phyloP scores from a whole-genome alignment of 306 rosid genomes.

The Astragalus membranaceus region DNA sequence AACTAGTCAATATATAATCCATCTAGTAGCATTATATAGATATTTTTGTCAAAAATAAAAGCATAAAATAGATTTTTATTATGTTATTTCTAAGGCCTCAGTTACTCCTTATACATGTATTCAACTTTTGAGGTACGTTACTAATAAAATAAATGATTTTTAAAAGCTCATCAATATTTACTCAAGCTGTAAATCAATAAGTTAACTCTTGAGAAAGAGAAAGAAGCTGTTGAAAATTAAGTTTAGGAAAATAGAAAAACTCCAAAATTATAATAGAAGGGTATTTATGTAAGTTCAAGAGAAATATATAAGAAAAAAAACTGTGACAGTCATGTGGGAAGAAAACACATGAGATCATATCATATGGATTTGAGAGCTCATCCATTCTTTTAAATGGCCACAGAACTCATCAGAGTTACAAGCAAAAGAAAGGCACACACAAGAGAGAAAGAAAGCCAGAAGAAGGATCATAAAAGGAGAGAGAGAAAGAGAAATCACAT shows the following conservation, averaged over 20 bases:
- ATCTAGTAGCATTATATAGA: background rate
- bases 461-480: background rate
- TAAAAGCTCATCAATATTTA: background rate
- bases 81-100: too few relatives aligned
- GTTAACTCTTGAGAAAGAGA: background rate
- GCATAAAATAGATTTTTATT: too few relatives aligned
- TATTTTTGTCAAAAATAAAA: too few relatives aligned
- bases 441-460: background rate
- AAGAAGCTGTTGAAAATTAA: background rate
- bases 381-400: conserved; percentile 47
- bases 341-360: conserved; percentile 64
- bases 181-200: background rate
- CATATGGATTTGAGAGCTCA: conserved; percentile 66
- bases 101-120: too few relatives aligned
- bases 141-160: background rate
- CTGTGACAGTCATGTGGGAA: conserved; percentile 59
- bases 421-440: background rate
- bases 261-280: conserved; percentile 31
- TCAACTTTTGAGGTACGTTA: too few relatives aligned
- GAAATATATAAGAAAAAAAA: conserved; percentile 26
- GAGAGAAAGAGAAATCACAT: background rate
- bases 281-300: conserved; percentile 38
- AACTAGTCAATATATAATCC: too few relatives aligned
- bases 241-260: background rate
- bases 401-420: conserved; percentile 29